Evolutionary conservation across 2,329 filamentous ascomycete genomes (phyloP).

Genomic region (Cytospora mali): DNA sequence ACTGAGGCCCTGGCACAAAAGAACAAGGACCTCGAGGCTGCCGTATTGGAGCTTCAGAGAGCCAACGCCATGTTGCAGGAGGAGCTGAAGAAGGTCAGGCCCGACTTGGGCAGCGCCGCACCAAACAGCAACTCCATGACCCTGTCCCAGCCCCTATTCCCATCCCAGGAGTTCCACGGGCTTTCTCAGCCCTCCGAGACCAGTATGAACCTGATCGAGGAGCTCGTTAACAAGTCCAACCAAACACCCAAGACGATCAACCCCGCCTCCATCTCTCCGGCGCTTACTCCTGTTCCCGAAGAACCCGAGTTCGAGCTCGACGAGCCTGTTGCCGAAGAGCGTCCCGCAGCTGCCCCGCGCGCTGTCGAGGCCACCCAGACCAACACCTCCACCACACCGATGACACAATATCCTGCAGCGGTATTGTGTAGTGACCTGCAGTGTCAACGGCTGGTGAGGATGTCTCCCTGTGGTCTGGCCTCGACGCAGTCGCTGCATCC

Average conservation of each 20-base stretch:
- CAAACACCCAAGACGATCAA: constrained; percentile 53
- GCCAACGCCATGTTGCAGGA: constrained; percentile 52
- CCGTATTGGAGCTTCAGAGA: constrained; percentile 62
- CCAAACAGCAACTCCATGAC: constrained; percentile 51
- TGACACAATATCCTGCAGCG: constrained; percentile 99
- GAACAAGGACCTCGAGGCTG: constrained; percentile 70
- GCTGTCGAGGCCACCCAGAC: constrained; percentile 33
- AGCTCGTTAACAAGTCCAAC: constrained; percentile 45
- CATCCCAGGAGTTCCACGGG: constrained; percentile 46
- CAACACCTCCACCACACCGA: constrained; percentile 66
- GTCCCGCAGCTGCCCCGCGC: constrained; percentile 32
- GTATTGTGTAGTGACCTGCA: constrained; percentile 99
- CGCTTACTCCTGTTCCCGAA: constrained; percentile 56
- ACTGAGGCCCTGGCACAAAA: constrained; percentile 82
- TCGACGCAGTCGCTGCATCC: constrained; percentile 47
- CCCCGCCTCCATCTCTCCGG: constrained; percentile 63
- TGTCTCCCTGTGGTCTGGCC: constrained; percentile 49
- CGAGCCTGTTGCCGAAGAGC: constrained; percentile 34
- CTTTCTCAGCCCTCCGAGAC: constrained; percentile 30
- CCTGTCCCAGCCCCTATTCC: constrained; percentile 62
- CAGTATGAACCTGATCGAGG: constrained; percentile 41
- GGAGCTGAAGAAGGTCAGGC: constrained; percentile 53
- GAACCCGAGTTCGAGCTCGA: constrained; percentile 33
- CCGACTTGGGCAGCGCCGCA: constrained; percentile 46
- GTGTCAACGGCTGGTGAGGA: constrained; percentile 84